A percentile compares a stretch with the other conserved stretches of the same genome.
These are phyloP conservation scores for rapeseed (Brassica napus) DNA, from an alignment of 345 rosid genomes.

Conservation along the genomic window Da-Ae NC_063447.1:8442001-8442500, in stretches of 20 bases:
- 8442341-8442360: constrained; percentile 88
- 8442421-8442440: constrained; percentile 99
- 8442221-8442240: constrained; percentile 7
- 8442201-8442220: constrained; percentile 85
- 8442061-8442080: background rate
- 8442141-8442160: constrained; percentile 61
- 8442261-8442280: constrained; percentile 2
- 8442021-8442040: background rate
- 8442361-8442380: constrained; percentile 99
- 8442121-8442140: constrained; percentile 97
- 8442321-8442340: constrained; percentile 47
- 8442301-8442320: constrained; percentile 4
- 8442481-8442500: constrained; percentile 6
- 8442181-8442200: constrained; percentile 98
- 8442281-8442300: constrained; percentile 5
- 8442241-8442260: constrained; percentile 2
- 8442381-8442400: constrained; percentile 99
- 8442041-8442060: constrained; percentile 4
- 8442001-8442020: background rate
- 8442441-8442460: constrained; percentile 99
- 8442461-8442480: constrained; percentile 31
- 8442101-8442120: constrained; percentile 97
- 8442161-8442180: constrained; percentile 80
- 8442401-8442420: constrained; percentile 92
- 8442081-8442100: constrained; percentile 34